Evolutionary conservation across 768 basidiomycete genomes (phyloP).

Genomic region (Mrakia gelida): DNA sequence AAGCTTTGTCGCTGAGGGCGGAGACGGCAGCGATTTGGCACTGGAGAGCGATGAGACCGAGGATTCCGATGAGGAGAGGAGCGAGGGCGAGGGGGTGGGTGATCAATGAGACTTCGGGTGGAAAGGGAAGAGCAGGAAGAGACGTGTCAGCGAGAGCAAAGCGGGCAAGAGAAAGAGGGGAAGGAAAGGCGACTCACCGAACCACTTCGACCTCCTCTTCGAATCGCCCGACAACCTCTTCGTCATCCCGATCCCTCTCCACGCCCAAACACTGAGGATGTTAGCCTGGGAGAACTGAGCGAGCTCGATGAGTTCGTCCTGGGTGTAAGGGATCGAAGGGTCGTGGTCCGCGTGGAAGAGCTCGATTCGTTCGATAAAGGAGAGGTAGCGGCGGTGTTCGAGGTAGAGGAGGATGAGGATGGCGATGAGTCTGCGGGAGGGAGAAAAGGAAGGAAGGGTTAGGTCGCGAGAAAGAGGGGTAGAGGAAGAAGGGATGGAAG

Average conservation of each 20-base stretch:
- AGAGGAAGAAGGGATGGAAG: not conserved
- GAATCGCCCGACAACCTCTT: slow-evolving; percentile 35
- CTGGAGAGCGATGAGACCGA: slow-evolving; percentile 80
- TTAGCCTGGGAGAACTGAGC: slow-evolving; percentile 19
- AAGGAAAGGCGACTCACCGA: slow-evolving; percentile 47
- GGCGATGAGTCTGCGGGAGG: slow-evolving; percentile 59
- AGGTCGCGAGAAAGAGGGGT: not conserved
- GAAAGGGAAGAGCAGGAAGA: not conserved
- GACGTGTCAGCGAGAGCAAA: not conserved
- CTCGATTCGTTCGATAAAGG: slow-evolving; percentile 21
- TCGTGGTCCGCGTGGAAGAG: not conserved
- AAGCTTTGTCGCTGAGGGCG: slow-evolving; percentile 66
- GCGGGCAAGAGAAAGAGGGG: not conserved
- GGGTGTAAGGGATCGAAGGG: not conserved
- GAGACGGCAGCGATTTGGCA: slow-evolving; percentile 75
- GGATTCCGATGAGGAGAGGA: slow-evolving; percentile 85
- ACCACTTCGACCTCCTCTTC: slow-evolving; percentile 56
- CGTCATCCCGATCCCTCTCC: slow-evolving; percentile 31
- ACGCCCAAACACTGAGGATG: slow-evolving; percentile 16
- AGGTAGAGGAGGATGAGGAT: slow-evolving; percentile 52
- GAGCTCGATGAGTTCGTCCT: slow-evolving; percentile 26
- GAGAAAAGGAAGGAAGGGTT: not conserved
- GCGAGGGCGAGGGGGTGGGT: slow-evolving; percentile 86
- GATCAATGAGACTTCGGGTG: slow-evolving; percentile 61
- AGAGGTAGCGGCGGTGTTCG: slow-evolving; percentile 22